Evolutionary conservation across 129 eudicot species (phyloP), one percentile per base, ranked within the genome.

Genomic region (Rutidosis leptorrhynchoides): DNA sequence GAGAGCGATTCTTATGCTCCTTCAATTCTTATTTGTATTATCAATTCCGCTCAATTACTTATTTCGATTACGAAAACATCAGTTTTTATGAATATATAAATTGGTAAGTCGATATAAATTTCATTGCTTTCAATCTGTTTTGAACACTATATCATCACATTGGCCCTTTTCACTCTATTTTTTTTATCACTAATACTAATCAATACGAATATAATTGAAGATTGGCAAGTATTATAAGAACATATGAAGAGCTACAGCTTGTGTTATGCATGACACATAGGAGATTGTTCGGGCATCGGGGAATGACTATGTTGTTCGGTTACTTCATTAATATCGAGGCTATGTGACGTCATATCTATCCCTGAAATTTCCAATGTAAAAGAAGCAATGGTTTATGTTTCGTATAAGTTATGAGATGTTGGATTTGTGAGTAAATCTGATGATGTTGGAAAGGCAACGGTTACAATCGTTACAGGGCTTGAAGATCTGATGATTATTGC

Each of bases 361-460:
- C 85, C 98, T 20, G 92, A 85, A 48, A 79, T 80, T 43, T 72
- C 89, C 17, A 93, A 88, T 63, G 85, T 95, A 66, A 84, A 80
- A 61, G 74, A 80, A 64, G 76, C 96, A 62, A 93, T 93, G 98
- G 85, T 76, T 74, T 77, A 82, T 65, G 86, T 84, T 76, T 72
- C 88, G 86, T 96, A 96, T 71, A 72, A 88, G 64, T 75, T 93
- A 82, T 82, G 88, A 12, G 73, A 89, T 10, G 98, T 86, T 59
- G 98, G 98, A 48, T 88, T 93, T 30, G 86, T 93, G 98, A 93
- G 98, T 76, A 88, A 88, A 88, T 96, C 88, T 67, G 96, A 88
- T 46, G 91, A 70, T 68, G 77, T 93, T 71, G 96, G 98, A 29
- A 93, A 88, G 84, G 84, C 95, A 30, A 86, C 98, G 52, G 88